These are phyloP conservation scores for Pulveroboletus sp. DNA, from an alignment of 768 basidiomycete species.

Conservation along the genomic window DNA sequence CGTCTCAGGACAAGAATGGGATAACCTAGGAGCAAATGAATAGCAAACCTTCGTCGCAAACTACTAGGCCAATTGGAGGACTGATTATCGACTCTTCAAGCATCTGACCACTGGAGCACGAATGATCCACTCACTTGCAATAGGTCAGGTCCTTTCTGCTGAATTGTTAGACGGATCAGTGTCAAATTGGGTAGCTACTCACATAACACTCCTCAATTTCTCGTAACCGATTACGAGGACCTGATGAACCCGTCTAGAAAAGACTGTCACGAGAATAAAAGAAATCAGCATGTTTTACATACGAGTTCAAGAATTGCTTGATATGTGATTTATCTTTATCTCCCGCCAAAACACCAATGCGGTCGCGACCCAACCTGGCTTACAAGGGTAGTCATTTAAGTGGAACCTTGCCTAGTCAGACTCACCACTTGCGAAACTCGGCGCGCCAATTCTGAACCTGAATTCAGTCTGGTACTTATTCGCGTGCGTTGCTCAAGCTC, in stretches of 20 bases:
- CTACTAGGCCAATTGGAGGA: slow-evolving; percentile 87
- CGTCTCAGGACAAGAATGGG: background rate
- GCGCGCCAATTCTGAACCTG: slow-evolving; percentile 81
- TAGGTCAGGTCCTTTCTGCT: slow-evolving; percentile 52
- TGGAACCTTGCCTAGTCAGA: slow-evolving; percentile 10
- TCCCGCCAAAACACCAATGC: slow-evolving; percentile 55
- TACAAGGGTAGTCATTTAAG: background rate
- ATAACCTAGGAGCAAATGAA: background rate
- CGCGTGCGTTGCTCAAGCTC: slow-evolving; percentile 20
- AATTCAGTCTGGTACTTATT: background rate
- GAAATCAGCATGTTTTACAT: slow-evolving; percentile 22
- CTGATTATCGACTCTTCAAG: slow-evolving; percentile 34
- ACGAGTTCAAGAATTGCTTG: slow-evolving; percentile 75
- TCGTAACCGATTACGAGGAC: slow-evolving; percentile 96
- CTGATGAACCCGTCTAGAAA: slow-evolving; percentile 62
- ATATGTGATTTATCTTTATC: slow-evolving; percentile 55
- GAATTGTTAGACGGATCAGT: slow-evolving; percentile 3
- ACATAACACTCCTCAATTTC: slow-evolving; percentile 80
- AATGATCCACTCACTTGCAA: slow-evolving; percentile 50
- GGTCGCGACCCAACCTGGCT: slow-evolving; percentile 51
- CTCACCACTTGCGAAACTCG: slow-evolving; percentile 93
- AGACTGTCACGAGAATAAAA: background rate
- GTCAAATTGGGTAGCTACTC: slow-evolving; percentile 25
- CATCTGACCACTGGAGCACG: background rate
- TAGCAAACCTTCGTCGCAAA: slow-evolving; percentile 86